Evolutionary conservation across 2,329 filamentous ascomycete species (phyloP).

Genomic region (Pseudogymnoascus sp.): DNA sequence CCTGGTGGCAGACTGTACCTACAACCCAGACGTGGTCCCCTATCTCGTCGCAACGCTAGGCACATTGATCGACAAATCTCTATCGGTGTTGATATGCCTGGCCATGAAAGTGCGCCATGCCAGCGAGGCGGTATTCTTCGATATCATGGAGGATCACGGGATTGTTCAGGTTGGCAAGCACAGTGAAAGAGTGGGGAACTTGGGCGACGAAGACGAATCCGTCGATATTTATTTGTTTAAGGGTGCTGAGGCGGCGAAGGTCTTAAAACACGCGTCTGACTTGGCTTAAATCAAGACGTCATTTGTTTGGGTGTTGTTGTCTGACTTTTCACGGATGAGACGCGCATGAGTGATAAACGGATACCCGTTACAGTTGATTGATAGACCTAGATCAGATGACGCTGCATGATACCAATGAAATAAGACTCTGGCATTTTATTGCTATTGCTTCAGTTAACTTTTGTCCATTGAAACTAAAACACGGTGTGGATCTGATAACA

Average conservation of each 20-base stretch:
- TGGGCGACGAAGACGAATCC: slow-evolving; percentile 9
- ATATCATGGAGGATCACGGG: slow-evolving; percentile 40
- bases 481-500: not conserved
- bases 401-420: not conserved
- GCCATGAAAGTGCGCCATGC: slow-evolving; percentile 60
- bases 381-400: not conserved
- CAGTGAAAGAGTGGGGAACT: slow-evolving; percentile 6
- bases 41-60: slow-evolving; percentile 50
- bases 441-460: not conserved
- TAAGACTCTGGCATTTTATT: not conserved
- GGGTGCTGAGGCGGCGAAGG: not conserved
- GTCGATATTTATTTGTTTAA: slow-evolving; percentile 17
- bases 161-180: slow-evolving; percentile 21
- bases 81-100: slow-evolving; percentile 37
- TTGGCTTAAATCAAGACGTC: not conserved
- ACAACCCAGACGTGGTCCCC: slow-evolving; percentile 59
- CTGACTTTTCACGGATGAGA: not conserved
- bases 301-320: not conserved
- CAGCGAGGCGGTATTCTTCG: slow-evolving; percentile 58
- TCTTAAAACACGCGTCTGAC: not conserved
- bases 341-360: not conserved
- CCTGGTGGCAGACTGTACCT: slow-evolving; percentile 63
- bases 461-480: not conserved
- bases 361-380: not conserved
- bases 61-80: slow-evolving; percentile 17